Evolutionary conservation across 306 rosid species (phyloP).

Genomic region (Pachyrhizus erosus): DNA sequence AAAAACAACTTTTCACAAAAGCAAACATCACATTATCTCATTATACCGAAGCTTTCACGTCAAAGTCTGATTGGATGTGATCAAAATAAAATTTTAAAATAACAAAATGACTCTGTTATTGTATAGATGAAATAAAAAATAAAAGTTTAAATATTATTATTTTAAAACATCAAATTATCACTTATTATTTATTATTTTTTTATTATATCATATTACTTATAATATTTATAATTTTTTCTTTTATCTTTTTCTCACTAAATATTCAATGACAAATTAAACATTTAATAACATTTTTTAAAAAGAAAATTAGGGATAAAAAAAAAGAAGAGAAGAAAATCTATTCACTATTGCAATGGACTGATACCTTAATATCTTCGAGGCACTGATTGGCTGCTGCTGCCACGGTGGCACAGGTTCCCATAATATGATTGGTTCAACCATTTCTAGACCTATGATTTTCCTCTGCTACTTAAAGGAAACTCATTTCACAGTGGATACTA

Average conservation of each 20-base stretch:
- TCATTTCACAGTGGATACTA: slow-evolving; percentile 55
- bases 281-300: too few relatives aligned
- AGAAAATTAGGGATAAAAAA: background rate
- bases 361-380: slow-evolving; percentile 93
- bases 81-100: slow-evolving; percentile 26
- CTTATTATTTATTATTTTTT: too few relatives aligned
- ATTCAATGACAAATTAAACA: too few relatives aligned
- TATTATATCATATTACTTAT: too few relatives aligned
- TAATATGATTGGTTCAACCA: slow-evolving; percentile 63
- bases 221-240: too few relatives aligned
- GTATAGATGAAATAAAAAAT: too few relatives aligned
- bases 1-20: slow-evolving; percentile 42
- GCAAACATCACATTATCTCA: slow-evolving; percentile 25
- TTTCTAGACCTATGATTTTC: slow-evolving; percentile 29
- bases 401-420: slow-evolving; percentile 61
- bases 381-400: slow-evolving; percentile 72
- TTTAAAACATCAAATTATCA: too few relatives aligned
- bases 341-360: slow-evolving; percentile 16
- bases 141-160: too few relatives aligned
- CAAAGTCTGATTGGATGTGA: slow-evolving; percentile 45
- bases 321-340: background rate
- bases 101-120: background rate
- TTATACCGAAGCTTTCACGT: background rate
- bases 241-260: too few relatives aligned
- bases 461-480: slow-evolving; percentile 20